phyloP scores from a whole-genome alignment of 768 basidiomycete species.

The Suillus hirtellus region DNA sequence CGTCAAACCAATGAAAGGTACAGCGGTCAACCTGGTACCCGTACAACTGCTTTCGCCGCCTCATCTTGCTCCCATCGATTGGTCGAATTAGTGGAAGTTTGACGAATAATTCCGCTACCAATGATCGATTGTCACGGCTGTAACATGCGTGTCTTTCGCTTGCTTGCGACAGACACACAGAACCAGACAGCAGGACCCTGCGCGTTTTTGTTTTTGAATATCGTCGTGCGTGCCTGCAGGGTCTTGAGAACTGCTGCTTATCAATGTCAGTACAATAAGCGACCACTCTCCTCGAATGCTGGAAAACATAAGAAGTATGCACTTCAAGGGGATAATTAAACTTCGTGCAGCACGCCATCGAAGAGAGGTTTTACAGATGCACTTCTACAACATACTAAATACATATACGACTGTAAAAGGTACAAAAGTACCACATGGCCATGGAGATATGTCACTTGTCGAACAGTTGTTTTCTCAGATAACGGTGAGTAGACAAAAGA shows the following conservation, averaged over 20 bases:
- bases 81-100: not conserved
- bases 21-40: not conserved
- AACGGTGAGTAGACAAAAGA: not conserved
- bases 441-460: constrained; percentile 6
- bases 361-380: not conserved
- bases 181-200: not conserved
- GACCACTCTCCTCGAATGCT: not conserved
- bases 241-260: not conserved
- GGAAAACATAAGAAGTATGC: not conserved
- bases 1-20: not conserved
- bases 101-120: not conserved
- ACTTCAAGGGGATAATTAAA: not conserved
- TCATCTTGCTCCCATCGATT: not conserved
- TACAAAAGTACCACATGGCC: not conserved
- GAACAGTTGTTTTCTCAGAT: not conserved
- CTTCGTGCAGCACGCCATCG: not conserved
- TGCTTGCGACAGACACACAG: not conserved
- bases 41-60: not conserved
- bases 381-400: not conserved
- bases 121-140: not conserved
- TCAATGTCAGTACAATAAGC: not conserved
- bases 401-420: not conserved
- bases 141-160: not conserved
- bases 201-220: not conserved
- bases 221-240: not conserved